Evolutionary conservation across 306 rosid species (phyloP).

Genomic region (Glycine latifolia): DNA sequence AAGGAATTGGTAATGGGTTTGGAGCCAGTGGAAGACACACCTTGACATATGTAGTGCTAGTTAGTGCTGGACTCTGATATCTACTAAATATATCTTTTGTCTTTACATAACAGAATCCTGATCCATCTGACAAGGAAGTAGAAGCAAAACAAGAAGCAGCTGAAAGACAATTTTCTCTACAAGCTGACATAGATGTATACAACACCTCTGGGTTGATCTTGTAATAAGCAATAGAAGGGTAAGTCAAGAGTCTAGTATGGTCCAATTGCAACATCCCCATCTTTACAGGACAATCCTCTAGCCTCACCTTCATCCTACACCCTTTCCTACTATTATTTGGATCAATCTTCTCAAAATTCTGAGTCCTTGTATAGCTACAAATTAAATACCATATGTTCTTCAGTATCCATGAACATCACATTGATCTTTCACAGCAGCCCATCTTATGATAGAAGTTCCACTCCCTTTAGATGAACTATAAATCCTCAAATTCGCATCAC

Average conservation of each 20-base stretch:
- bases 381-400: slow-evolving; percentile 58
- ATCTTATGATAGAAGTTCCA: slow-evolving; percentile 45
- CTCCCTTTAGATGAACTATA: slow-evolving; percentile 56
- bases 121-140: too few species aligned
- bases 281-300: too few species aligned
- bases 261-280: too few species aligned
- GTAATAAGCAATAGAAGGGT: too few species aligned
- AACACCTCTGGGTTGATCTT: too few species aligned
- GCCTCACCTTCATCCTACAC: too few species aligned
- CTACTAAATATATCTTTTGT: slow-evolving; percentile 29
- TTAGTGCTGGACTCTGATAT: slow-evolving; percentile 55
- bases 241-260: too few species aligned
- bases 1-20: slow-evolving; percentile 43
- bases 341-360: slow-evolving; percentile 57
- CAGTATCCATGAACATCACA: slow-evolving; percentile 68
- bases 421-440: slow-evolving; percentile 60
- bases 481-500: slow-evolving; percentile 46
- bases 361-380: slow-evolving; percentile 55
- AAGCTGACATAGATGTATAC: too few species aligned
- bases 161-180: too few species aligned
- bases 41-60: slow-evolving; percentile 62
- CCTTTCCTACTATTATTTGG: too few species aligned
- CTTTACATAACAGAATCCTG: too few species aligned
- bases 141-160: too few species aligned
- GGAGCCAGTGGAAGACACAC: slow-evolving; percentile 54